Base-by-base conservation (phyloP, 352 stramenopile species). In the Aphanomyces astaci region DNA sequence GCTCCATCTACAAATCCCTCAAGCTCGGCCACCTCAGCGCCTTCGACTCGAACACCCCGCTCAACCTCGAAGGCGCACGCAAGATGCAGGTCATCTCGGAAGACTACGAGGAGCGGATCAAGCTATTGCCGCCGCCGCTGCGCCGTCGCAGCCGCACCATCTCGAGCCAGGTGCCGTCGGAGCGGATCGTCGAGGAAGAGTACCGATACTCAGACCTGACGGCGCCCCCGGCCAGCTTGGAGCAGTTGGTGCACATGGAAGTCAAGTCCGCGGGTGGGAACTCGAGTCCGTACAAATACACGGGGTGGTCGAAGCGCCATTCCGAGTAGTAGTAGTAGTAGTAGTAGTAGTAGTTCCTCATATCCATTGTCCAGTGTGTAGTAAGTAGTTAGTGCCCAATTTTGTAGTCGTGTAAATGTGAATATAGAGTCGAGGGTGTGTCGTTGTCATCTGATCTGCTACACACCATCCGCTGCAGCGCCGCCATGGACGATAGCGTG, bases 1-100 rank as follows among this genome's bases (percentile, higher is more conserved):
- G 96, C 46, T 94, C 88, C 3, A 98, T 98, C 89, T 86, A 96
- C 31, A 93, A 93, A 25, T 84, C 85, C 11, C 96, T 97, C 83
- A 82, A 84, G 17, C 97, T 97, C 84, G 84, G 84, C 9, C 81
- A 89, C 66, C 63, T 91, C 60, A 73, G 77, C 68, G 76, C 81
- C 0, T 91, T 92, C 54, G 86, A 92, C 33, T 81, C 87, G 70
- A 90, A 79, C 54, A 81, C 78, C 48, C 86, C 86, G 40, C 66
- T 94, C 10, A 94, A 93, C 60, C 43, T 94, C 32, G 86, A 94
- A 39, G 83, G 82, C 13, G 86, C 86, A 28, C 84, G 84, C 48
- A 93, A 94, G 70, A 92, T 94, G 81, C 84, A 94, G 59, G 84
- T 94, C 31, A 68, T 94, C 15, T 94, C 86, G 54, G 84, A 93